Base-by-base conservation (phyloP, 495 filamentous ascomycete species). In the Apiosordaria backusii region DNA sequence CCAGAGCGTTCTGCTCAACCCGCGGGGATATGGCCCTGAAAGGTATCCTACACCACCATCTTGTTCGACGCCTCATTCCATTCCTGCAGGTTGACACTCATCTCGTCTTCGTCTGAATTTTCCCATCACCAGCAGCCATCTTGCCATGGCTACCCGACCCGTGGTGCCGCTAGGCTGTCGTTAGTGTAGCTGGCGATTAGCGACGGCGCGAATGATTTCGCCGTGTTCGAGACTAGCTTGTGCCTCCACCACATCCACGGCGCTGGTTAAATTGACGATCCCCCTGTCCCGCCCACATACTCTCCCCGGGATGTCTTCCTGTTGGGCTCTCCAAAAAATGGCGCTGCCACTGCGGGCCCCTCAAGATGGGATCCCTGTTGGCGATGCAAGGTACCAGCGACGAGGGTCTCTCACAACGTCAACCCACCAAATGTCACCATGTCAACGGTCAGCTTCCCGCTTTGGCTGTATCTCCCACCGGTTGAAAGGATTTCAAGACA, bases 251-350 rank as follows among this genome's bases (percentile, higher is more conserved):
- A 52, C 40, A 55, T 19, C 74, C 67, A 70, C 66, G 67, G 67
- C 68, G 68, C 61, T 62, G 69, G 70, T 23, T 62, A 68, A 65
- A 62, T 22, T 57, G 26, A 57, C 23, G 18, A 60, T 55, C 72
- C 71, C 70, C 35, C 35, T 45, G 35, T 72, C 72, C 67, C 66
- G 60, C 61, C 65, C 66, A 68, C 61, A 15, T 5, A 21, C 4
- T 6, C 2, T 4, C 60, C 25, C 70, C 75, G 69, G 71, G 69
- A 73, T 64, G 67, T 54, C 53, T 74, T 76, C 71, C 73, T 68
- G 74, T 76, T 75, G 72, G 73, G 57, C 60, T 63, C 15, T 52
- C 60, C 57, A 9, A 45, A 62, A 64, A 67, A 66, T 65, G 63
- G 65, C 67, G 64, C 63, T 54, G 50, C 40, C 25, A 21, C 35